A percentile compares a stretch with the other conserved stretches of the same genome.
These are phyloP conservation scores for Puccinia polysora DNA, from an alignment of 1,284 basidiomycete genomes.

Conservation along the genomic window DNA sequence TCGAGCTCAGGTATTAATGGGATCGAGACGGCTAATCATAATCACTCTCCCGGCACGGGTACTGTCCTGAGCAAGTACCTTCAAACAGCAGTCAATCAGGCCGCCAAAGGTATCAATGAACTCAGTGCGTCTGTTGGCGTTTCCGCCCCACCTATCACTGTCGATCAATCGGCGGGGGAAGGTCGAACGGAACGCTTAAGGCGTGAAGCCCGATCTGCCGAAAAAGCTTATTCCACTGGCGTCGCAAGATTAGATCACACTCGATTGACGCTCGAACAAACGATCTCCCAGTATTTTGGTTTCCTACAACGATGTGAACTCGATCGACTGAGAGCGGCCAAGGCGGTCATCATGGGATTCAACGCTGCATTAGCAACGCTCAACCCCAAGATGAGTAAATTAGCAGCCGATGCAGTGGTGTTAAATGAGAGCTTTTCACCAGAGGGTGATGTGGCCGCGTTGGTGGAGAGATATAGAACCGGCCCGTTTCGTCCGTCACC, in stretches of 20 bases:
- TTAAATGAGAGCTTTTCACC: conserved; percentile 38
- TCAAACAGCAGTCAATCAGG: conserved; percentile 38
- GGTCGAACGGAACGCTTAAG: conserved; percentile 24
- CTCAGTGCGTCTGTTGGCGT: conserved; percentile 26
- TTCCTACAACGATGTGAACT: conserved; percentile 37
- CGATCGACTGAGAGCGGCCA: conserved; percentile 35
- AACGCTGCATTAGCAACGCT: conserved; percentile 33
- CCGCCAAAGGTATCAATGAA: conserved; percentile 42
- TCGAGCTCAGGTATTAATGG: not conserved
- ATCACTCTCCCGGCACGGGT: not conserved
- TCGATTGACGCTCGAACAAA: conserved; percentile 24
- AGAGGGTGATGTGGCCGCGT: conserved; percentile 20
- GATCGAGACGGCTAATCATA: not conserved
- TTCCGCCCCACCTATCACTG: not conserved
- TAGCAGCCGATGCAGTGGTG: conserved; percentile 10
- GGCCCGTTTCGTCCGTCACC: conserved; percentile 35
- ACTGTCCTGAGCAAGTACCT: conserved; percentile 17
- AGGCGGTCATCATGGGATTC: conserved; percentile 41
- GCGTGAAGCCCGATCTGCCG: conserved; percentile 30
- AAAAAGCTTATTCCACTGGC: conserved; percentile 20
- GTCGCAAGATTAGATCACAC: conserved; percentile 28
- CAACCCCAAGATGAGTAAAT: conserved; percentile 26
- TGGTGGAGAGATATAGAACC: conserved; percentile 31
- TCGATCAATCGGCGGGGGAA: conserved; percentile 21
- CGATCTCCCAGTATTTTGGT: conserved; percentile 16